Evolutionary conservation across 2,329 filamentous ascomycete species (phyloP), one percentile per base, ranked within the genome.

Genomic region (Chaetomium strumarium): DNA sequence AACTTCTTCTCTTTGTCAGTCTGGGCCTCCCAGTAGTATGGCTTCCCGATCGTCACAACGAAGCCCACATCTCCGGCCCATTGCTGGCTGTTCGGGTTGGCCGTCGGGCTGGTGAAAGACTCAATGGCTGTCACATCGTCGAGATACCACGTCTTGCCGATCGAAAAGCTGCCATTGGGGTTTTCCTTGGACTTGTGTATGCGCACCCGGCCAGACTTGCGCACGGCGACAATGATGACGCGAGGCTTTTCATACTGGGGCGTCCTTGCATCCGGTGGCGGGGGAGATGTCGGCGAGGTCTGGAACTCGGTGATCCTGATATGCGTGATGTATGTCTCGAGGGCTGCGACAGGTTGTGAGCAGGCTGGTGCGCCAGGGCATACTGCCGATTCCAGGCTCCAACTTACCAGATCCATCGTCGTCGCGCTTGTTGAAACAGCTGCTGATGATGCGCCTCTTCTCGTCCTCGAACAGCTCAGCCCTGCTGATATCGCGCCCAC

Each of bases 171-270:
- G 51, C 90, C 90, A 68, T 96, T 96, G 51, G 81, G 77, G 68
- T 99, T 99, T 72, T 99, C 93, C 63, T 95, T 86, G 53, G 90
- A 92, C 71, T 99, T 99, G 76, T 99, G 93, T 75, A 99, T 84
- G 64, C 91, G 88, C 46, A 99, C 92, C 55, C 90, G 81, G 51
- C 92, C 93, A 1, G 92, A 96, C 64, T 90, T 93, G 56, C 90
- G 83, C 55, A 99, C 93, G 11, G 92, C 87, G 60, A 99, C 86
- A 60, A 99, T 90, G 66, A 99, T 95, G 60, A 96, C 79, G 63
- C 93, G 84, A 44, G 85, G 81, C 70, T 99, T 99, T 70, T 96
- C 91, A 65, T 85, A 82, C 48, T 86, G 79, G 10, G 83, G 73
- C 9, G 79, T 74, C 60, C 78, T 75, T n/a, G 85, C 82, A 59